Conservation (phyloP, 345 rosid genomes). For the Eutrema japonicum region DNA sequence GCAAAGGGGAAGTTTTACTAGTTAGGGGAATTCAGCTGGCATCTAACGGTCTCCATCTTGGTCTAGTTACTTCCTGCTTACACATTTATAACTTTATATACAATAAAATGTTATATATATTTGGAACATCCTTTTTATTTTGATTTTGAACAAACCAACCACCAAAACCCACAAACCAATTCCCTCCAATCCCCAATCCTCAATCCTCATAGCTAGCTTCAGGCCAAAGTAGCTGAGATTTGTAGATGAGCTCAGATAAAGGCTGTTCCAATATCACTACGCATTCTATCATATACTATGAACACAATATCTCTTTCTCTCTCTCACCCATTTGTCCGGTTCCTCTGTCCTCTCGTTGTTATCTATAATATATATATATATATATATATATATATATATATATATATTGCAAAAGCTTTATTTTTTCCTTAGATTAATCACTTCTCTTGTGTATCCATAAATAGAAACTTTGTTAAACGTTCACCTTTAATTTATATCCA, state of each 20-base stretch:
- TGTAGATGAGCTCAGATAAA: slow-evolving; percentile 66
- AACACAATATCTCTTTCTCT: slow-evolving; percentile 46
- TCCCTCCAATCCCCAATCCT: slow-evolving; percentile 45
- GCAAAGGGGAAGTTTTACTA: slow-evolving; percentile 46
- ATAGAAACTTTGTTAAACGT: slow-evolving; percentile 45
- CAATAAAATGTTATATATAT: not conserved
- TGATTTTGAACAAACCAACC: slow-evolving; percentile 33
- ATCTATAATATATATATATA: slow-evolving; percentile 19
- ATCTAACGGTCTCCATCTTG: slow-evolving; percentile 56
- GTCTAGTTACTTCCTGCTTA: slow-evolving; percentile 40
- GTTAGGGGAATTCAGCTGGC: slow-evolving; percentile 70
- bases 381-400: slow-evolving; percentile 18
- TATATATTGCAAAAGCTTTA: slow-evolving; percentile 30
- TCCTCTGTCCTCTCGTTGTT: slow-evolving; percentile 45
- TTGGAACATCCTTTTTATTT: slow-evolving; percentile 9
- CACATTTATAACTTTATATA: slow-evolving; percentile 32
- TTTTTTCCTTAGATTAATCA: slow-evolving; percentile 38
- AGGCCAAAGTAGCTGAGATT: slow-evolving; percentile 83
- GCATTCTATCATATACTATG: slow-evolving; percentile 50
- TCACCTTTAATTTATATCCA: slow-evolving; percentile 26
- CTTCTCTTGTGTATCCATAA: slow-evolving; percentile 44
- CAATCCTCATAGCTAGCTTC: slow-evolving; percentile 51
- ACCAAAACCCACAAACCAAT: slow-evolving; percentile 37
- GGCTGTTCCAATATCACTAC: slow-evolving; percentile 69
- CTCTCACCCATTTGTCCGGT: slow-evolving; percentile 39